phyloP scores from a whole-genome alignment of 352 stramenopile genomes.

The Elongisporangium anandrum region DNA sequence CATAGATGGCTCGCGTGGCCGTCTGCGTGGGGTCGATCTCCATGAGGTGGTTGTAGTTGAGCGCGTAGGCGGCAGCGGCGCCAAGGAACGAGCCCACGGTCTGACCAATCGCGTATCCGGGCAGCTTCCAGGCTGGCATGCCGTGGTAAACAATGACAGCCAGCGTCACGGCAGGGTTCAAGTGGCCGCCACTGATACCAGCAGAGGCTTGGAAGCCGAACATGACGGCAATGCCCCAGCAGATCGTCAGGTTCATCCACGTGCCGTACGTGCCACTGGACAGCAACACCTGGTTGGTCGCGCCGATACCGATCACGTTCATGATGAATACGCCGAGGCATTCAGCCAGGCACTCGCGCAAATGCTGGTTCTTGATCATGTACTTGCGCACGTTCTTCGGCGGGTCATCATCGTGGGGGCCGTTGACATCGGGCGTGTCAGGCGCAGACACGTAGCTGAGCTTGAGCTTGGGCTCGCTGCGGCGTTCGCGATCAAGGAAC shows the following conservation, averaged over 20 bases:
- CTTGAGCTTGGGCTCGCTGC: neutral
- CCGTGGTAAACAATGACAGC: constrained; percentile 21
- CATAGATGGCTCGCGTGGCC: constrained; percentile 25
- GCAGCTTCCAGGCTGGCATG: constrained; percentile 27
- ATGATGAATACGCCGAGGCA: constrained; percentile 38
- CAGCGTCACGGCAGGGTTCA: constrained; percentile 22
- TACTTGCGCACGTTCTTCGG: constrained; percentile 18
- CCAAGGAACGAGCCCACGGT: constrained; percentile 22
- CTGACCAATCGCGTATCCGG: constrained; percentile 26
- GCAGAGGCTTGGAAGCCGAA: constrained; percentile 24
- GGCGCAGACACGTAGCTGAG: neutral
- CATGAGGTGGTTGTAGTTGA: constrained; percentile 33
- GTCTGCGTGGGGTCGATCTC: constrained; percentile 26
- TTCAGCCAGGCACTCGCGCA: constrained; percentile 30
- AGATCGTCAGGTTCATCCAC: constrained; percentile 35
- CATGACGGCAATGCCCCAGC: constrained; percentile 36
- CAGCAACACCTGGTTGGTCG: constrained; percentile 28
- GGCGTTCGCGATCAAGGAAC: neutral
- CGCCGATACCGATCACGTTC: constrained; percentile 30
- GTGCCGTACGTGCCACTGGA: constrained; percentile 18
- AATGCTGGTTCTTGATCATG: constrained; percentile 25
- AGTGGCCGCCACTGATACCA: constrained; percentile 25
- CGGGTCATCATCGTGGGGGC: neutral
- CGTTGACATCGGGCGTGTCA: neutral
- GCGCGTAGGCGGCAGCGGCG: constrained; percentile 21